These are phyloP conservation scores for Lipomyces orientalis DNA, from an alignment of 805 yeast species.

Conservation along the genomic window DNA sequence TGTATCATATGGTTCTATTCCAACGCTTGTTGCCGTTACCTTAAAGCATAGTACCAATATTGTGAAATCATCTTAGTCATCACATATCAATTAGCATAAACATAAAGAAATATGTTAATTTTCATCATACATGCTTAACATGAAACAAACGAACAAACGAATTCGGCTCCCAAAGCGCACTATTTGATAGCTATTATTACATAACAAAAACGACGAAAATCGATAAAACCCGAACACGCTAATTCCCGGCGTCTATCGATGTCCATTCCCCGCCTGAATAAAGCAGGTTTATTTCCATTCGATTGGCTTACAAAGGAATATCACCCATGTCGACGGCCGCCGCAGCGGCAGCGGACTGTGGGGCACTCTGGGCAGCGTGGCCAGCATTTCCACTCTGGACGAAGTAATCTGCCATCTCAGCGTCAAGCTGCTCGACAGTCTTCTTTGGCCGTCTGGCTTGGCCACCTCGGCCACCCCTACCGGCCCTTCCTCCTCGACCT, in stretches of 20 bases:
- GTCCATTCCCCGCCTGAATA: background rate
- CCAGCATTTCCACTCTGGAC: conserved; percentile 39
- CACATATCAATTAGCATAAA: background rate
- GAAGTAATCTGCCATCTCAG: conserved; percentile 97
- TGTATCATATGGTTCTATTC: background rate
- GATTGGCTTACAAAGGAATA: conserved; percentile 35
- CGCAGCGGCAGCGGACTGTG: conserved; percentile 27
- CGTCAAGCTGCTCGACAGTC: conserved; percentile 92
- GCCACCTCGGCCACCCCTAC: conserved; percentile 26
- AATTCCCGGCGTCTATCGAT: background rate
- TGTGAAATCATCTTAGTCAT: background rate
- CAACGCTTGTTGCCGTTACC: background rate
- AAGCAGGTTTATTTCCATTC: background rate
- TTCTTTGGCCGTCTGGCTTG: conserved; percentile 58
- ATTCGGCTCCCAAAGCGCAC: background rate
- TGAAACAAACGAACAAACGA: conserved; percentile 1
- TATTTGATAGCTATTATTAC: background rate
- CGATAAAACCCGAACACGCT: background rate
- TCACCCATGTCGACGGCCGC: conserved; percentile 39
- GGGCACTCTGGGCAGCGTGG: conserved; percentile 28
- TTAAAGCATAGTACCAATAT: background rate
- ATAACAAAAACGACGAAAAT: background rate
- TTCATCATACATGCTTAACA: background rate
- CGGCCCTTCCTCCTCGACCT: conserved; percentile 38
- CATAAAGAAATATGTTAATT: background rate